Evolutionary conservation across 2,329 filamentous ascomycete species (phyloP).

Genomic region (Aspergillus jensenii): DNA sequence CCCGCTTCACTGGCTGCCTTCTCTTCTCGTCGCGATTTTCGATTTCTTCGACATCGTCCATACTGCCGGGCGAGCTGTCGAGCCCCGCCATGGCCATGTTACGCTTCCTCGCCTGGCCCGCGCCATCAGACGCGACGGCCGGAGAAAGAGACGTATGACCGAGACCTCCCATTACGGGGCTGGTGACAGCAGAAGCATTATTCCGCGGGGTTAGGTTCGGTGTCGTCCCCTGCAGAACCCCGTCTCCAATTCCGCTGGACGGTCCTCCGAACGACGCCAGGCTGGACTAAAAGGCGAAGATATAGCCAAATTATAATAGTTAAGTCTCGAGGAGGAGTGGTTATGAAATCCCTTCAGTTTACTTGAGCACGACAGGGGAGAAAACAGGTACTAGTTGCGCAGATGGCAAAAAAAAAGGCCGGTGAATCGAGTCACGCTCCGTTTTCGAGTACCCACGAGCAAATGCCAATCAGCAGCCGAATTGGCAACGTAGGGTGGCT

Average conservation of each 20-base stretch:
- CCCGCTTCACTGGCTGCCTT: conserved; percentile 56
- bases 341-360: neutral
- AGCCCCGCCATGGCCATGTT: conserved; percentile 44
- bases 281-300: conserved; percentile 26
- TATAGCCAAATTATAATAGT: conserved; percentile 14
- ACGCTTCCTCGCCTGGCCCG: conserved; percentile 41
- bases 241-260: conserved; percentile 37
- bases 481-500: neutral
- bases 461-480: neutral
- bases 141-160: conserved; percentile 31
- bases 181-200: conserved; percentile 38
- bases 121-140: conserved; percentile 27
- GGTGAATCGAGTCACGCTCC: neutral
- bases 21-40: conserved; percentile 45
- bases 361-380: neutral
- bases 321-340: conserved; percentile 1
- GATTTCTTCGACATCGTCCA: conserved; percentile 46
- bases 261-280: conserved; percentile 37
- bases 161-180: conserved; percentile 38
- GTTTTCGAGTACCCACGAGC: neutral
- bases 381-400: neutral
- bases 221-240: conserved; percentile 27
- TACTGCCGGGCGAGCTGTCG: conserved; percentile 49
- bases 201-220: conserved; percentile 26
- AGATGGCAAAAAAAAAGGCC: conserved; percentile 5